Evolutionary conservation across 805 yeast genomes (phyloP).

Genomic region (Wickerhamiella occidentalis): DNA sequence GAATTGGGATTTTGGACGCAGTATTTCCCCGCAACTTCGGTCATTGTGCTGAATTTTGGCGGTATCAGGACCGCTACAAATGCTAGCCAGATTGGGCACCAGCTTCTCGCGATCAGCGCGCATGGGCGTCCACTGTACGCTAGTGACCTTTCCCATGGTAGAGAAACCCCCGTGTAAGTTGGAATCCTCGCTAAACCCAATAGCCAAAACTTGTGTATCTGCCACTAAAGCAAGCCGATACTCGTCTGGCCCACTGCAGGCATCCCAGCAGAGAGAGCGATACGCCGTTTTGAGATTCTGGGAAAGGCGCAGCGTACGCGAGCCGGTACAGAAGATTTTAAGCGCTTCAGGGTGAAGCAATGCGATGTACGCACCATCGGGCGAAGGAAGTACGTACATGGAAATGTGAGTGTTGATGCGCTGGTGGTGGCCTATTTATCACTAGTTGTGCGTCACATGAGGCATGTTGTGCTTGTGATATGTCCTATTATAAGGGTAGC

Average conservation of each 20-base stretch:
- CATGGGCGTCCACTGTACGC: not conserved
- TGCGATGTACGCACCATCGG: slow-evolving; percentile 2
- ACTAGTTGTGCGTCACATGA: too few species aligned
- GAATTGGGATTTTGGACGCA: not conserved
- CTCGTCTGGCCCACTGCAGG: not conserved
- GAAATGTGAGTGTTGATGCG: too few species aligned
- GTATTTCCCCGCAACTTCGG: not conserved
- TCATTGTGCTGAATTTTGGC: not conserved
- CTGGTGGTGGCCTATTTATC: too few species aligned
- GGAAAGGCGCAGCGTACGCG: not conserved
- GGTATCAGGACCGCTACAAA: not conserved
- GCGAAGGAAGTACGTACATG: not conserved
- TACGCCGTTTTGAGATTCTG: not conserved
- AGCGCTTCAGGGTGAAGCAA: not conserved
- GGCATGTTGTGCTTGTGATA: too few species aligned
- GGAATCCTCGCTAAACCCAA: not conserved
- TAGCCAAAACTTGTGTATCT: not conserved
- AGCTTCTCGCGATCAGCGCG: not conserved
- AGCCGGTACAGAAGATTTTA: not conserved
- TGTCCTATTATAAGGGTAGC: too few species aligned
- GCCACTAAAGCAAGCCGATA: not conserved
- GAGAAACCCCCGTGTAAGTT: not conserved
- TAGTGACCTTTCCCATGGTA: not conserved
- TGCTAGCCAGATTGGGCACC: not conserved
- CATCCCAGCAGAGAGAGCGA: not conserved